phyloP scores from a whole-genome alignment of 805 yeast species.

The Kluyveromyces wickerhamii region DNA sequence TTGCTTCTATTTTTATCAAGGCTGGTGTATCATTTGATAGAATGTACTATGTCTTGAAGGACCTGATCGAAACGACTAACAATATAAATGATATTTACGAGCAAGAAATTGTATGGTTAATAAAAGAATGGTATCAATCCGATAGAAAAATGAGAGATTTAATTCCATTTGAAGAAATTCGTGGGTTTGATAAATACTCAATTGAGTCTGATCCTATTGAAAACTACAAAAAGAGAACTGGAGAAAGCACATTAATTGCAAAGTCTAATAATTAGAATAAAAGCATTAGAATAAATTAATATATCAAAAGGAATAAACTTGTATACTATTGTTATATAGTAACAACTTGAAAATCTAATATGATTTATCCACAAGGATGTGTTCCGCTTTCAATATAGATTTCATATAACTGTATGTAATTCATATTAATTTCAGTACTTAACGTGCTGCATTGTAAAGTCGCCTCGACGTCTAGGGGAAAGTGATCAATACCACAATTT shows the following conservation, averaged over 20 bases:
- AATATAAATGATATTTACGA: slow-evolving; percentile 41
- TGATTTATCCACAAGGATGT: no score
- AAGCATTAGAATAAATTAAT: no score
- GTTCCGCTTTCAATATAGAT: no score
- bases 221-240: slow-evolving; percentile 36
- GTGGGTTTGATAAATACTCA: slow-evolving; percentile 39
- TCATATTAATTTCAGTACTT: no score
- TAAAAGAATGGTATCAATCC: slow-evolving; percentile 56
- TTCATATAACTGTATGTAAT: no score
- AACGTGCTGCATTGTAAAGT: no score
- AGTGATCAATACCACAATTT: no score
- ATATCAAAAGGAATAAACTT: background rate
- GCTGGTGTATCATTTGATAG: slow-evolving; percentile 60
- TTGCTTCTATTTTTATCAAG: slow-evolving; percentile 54
- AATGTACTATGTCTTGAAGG: slow-evolving; percentile 55
- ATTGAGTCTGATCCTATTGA: slow-evolving; percentile 52
- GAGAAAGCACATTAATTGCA: slow-evolving; percentile 24
- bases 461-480: no score
- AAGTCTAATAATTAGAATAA: no score
- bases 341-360: no score
- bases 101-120: slow-evolving; percentile 55
- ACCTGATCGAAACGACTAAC: slow-evolving; percentile 54
- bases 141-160: slow-evolving; percentile 58
- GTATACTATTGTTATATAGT: no score
- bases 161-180: slow-evolving; percentile 40